Evolutionary conservation across 495 filamentous ascomycete species (phyloP), one percentile per base, ranked within the genome.

Genomic region (Opeltia flavorubescens): DNA sequence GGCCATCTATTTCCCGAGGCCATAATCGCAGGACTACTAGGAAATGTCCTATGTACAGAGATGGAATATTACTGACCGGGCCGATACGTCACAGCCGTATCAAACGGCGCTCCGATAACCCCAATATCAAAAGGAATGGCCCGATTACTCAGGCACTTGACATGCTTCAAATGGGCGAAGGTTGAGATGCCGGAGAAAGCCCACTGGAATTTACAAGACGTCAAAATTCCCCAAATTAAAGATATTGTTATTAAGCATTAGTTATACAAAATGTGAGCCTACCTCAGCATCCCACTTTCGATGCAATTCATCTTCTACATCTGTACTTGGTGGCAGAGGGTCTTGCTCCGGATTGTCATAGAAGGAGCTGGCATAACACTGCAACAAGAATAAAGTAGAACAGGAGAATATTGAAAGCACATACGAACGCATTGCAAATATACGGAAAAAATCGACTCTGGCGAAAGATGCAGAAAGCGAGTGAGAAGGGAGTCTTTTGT

Each of bases 31-130:
- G n/a, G n/a, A n/a, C n/a, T n/a, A n/a, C n/a, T n/a, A n/a, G n/a
- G 38, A 41, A 11, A 11, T 1, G 1, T 18, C 20, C n/a, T n/a
- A n/a, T n/a, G n/a, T n/a, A n/a, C n/a, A 21, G 24, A 13, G 21
- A 33, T 18, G 47, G 18, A 23, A 9, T 9, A 27, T 44, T 23
- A 40, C 65, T 34, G 60, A 78, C 82, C 82, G 43, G 86, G 86
- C 52, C 86, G 67, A 64, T 89, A 89, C 52, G 67, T 78, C 15
- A 84, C 80, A 15, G 85, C 83, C 1, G 85, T 89, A 59, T 93
- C 86, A 56, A 93, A 93, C 0, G 86, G 86, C 1, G 77, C 84
- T 1, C 86, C 86, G 42, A 93, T 75, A 41, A 93, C 75, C 27
- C 70, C 86, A 50, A 93, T 87, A 58, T 93, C 86, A 53, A 79